Evolutionary conservation across 2,329 filamentous ascomycete species (phyloP).

Genomic region (Chaetomiaceae sp.): DNA sequence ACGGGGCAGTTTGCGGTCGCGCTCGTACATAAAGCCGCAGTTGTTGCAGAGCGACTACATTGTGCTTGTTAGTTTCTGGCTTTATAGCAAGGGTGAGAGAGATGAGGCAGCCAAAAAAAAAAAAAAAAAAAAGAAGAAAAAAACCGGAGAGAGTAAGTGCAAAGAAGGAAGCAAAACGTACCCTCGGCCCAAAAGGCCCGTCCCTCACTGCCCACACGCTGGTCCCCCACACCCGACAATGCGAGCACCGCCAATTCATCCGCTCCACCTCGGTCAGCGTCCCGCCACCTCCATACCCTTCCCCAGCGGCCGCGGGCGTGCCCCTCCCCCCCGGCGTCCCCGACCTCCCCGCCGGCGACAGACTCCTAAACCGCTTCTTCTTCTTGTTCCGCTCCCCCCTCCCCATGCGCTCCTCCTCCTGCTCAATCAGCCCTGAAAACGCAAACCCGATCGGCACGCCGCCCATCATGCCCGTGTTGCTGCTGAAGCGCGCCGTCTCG

Average conservation of each 20-base stretch:
- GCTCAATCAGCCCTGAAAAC: conserved; percentile 48
- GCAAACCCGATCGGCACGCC: conserved; percentile 59
- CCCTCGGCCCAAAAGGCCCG: conserved; percentile 77
- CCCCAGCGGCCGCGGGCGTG: conserved; percentile 68
- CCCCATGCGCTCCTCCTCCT: conserved; percentile 79
- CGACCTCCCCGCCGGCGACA: conserved; percentile 68
- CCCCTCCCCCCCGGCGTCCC: conserved; percentile 67
- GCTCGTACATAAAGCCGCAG: conserved; percentile 84
- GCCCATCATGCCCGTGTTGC: conserved; percentile 74
- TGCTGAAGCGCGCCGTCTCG: conserved; percentile 90
- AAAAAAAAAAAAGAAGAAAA: background rate
- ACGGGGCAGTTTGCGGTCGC: conserved; percentile 75
- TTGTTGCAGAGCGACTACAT: conserved; percentile 81
- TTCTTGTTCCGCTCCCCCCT: conserved; percentile 91
- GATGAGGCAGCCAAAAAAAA: background rate
- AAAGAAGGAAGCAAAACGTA: no score
- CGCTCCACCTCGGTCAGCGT: conserved; percentile 73
- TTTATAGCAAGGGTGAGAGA: no score
- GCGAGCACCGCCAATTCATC: conserved; percentile 77
- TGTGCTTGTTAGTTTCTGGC: conserved; percentile 22
- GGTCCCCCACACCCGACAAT: conserved; percentile 83
- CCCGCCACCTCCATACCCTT: conserved; percentile 63
- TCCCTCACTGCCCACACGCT: conserved; percentile 94
- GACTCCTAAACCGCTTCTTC: conserved; percentile 84
- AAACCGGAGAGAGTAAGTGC: no score